Evolutionary conservation across 768 basidiomycete species (phyloP).

Genomic region (Boletus eberwhitei): DNA sequence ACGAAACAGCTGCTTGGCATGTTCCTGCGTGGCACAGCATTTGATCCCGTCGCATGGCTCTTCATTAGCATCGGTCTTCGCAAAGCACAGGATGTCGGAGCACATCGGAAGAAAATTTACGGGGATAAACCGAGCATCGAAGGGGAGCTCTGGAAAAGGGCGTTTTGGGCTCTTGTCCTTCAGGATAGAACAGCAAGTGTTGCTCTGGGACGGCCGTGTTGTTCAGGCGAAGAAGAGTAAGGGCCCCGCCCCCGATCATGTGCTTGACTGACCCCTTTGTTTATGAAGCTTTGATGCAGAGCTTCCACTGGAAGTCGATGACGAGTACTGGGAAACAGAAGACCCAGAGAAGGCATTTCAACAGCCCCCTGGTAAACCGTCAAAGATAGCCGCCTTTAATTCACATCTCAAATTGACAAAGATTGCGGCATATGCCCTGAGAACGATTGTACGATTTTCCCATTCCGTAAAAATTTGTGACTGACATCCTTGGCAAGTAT

Average conservation of each 20-base stretch:
- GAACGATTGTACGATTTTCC: constrained; percentile 55
- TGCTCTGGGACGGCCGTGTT: constrained; percentile 52
- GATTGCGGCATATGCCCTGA: constrained; percentile 64
- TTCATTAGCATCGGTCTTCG: constrained; percentile 51
- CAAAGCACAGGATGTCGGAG: constrained; percentile 74
- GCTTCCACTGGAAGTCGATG: constrained; percentile 78
- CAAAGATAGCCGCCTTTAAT: constrained; percentile 59
- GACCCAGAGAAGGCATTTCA: constrained; percentile 53
- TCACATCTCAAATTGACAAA: constrained; percentile 62
- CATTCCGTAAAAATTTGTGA: not conserved
- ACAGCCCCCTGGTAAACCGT: constrained; percentile 62
- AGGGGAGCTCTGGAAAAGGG: constrained; percentile 74
- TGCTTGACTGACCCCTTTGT: constrained; percentile 3
- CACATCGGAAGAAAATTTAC: constrained; percentile 65
- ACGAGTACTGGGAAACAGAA: constrained; percentile 68
- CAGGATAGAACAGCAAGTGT: constrained; percentile 57
- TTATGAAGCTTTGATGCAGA: constrained; percentile 76
- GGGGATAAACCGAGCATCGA: constrained; percentile 44
- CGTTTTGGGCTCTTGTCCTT: constrained; percentile 68
- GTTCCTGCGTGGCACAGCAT: constrained; percentile 50
- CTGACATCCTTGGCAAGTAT: constrained; percentile 42
- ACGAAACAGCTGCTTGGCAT: constrained; percentile 46
- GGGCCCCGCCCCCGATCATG: constrained; percentile 11
- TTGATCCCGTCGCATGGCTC: constrained; percentile 52
- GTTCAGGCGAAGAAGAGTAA: constrained; percentile 66